A percentile compares a stretch with the other conserved stretches of the same genome.
Conservation (phyloP, 495 filamentous ascomycete genomes). For the Hyaloscypha finlandica region DNA sequence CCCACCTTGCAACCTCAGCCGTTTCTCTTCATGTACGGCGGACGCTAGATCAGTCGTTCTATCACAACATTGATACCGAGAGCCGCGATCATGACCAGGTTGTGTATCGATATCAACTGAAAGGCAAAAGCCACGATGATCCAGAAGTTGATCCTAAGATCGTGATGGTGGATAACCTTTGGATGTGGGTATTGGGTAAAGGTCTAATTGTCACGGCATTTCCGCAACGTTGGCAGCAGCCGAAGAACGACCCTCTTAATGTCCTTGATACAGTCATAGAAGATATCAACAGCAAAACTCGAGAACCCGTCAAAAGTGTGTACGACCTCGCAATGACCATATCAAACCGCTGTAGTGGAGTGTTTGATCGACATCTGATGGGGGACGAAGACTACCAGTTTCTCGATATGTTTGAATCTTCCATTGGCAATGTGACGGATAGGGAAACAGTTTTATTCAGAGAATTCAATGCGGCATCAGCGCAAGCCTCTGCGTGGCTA, state of each 20-base stretch:
- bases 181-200: slow-evolving; percentile 69
- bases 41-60: slow-evolving; percentile 72
- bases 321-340: slow-evolving; percentile 69
- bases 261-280: slow-evolving; percentile 70
- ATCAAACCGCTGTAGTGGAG: slow-evolving; percentile 62
- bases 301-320: slow-evolving; percentile 61
- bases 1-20: slow-evolving; percentile 55
- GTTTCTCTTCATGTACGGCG: slow-evolving; percentile 65
- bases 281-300: slow-evolving; percentile 69
- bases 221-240: slow-evolving; percentile 69
- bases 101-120: slow-evolving; percentile 59
- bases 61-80: slow-evolving; percentile 69
- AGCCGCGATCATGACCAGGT: slow-evolving; percentile 69
- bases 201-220: slow-evolving; percentile 68
- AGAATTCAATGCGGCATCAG: slow-evolving; percentile 63
- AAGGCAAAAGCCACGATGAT: slow-evolving; percentile 40
- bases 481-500: slow-evolving; percentile 61
- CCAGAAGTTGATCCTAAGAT: slow-evolving; percentile 59
- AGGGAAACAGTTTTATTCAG: slow-evolving; percentile 64
- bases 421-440: slow-evolving; percentile 65
- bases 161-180: slow-evolving; percentile 76
- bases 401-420: slow-evolving; percentile 71
- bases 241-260: slow-evolving; percentile 68
- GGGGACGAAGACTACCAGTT: slow-evolving; percentile 68
- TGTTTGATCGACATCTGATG: slow-evolving; percentile 65